Evolutionary conservation across 225 moss, liverwort and hornwort species (phyloP), one percentile per base, ranked within the genome.

Genomic region (Pleurozium schreberi): DNA sequence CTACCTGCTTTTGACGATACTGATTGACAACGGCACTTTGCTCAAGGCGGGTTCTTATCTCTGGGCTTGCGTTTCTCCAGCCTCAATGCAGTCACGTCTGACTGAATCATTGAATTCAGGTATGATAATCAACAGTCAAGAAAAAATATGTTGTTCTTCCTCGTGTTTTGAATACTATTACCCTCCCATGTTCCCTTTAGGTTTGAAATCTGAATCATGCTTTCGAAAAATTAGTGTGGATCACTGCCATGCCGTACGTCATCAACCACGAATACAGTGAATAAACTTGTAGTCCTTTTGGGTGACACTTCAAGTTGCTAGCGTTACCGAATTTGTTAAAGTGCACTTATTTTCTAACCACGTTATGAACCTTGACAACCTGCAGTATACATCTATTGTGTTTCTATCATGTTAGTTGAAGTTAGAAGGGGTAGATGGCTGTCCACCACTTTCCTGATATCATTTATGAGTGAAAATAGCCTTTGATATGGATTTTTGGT

Each of bases 1-100:
- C 47, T 98, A 98, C 76, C 90, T 97, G 59, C 50, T 96, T 71
- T 88, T 98, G 80, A 95, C 95, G 38, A 91, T 98, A 47, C 87
- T 95, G 47, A 98, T 98, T 81, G 98, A 98, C 90, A 96, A 96
- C 75, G 95, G 97, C 87, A 93, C 93, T 75, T 64, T 95, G 70
- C 75, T 81, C 31, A 95, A 91, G 90, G 33, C 91, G 34, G 85
- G 83, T 88, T 85, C 60, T 36, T 71, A 84, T 80, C 20, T 95
- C 34, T 80, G 82, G 86, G 78, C 83, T 66, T 88, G 40, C 47
- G 65, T 92, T 61, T 91, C 90, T 65, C 86, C 88, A 64, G 88
- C 90, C 78, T 90, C 87, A 26, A 8, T 76, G 18, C 84, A 89
- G 45, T 67, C 93, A 79, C 85, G 82, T 43, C 87, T 76, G 77